Conservation (phyloP, 495 filamentous ascomycete genomes). For the Talaromyces stipitatus region DNA sequence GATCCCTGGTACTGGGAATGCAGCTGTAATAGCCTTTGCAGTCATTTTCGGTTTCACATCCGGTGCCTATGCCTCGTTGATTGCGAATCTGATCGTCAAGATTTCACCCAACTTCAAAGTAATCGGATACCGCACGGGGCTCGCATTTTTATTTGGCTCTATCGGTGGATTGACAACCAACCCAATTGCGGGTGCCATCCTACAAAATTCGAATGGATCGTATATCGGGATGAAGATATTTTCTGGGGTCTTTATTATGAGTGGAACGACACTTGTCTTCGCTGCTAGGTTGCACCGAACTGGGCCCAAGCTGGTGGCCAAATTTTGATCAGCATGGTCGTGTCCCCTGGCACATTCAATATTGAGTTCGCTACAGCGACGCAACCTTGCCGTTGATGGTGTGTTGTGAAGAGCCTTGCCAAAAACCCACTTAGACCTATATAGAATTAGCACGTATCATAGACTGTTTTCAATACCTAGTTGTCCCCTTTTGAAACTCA, state of each 20-base stretch:
- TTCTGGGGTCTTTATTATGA: conserved; percentile 15
- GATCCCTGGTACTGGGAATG: conserved; percentile 17
- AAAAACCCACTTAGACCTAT: background rate
- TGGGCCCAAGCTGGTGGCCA: background rate
- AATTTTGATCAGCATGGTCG: background rate
- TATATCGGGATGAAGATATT: conserved; percentile 19
- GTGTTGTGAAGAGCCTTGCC: background rate
- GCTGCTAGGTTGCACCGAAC: background rate
- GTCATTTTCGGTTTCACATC: conserved; percentile 25
- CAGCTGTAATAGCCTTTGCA: conserved; percentile 20
- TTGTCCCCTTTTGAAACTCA: no score
- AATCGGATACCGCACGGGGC: conserved; percentile 19
- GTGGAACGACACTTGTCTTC: conserved; percentile 35
- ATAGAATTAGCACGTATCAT: background rate
- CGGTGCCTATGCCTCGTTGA: conserved; percentile 25
- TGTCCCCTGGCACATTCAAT: background rate
- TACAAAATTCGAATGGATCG: conserved; percentile 9
- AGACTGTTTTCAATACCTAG: background rate
- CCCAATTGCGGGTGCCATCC: conserved; percentile 54
- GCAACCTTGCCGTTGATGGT: background rate
- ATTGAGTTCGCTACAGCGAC: background rate
- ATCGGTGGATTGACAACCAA: conserved; percentile 44
- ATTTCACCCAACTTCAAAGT: conserved; percentile 17
- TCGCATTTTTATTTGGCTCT: conserved; percentile 13
- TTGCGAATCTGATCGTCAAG: conserved; percentile 17